A percentile compares a stretch with the other conserved stretches of the same genome.
Evolutionary conservation across 495 filamentous ascomycete species (phyloP).

Genomic region (Neurospora sp.): DNA sequence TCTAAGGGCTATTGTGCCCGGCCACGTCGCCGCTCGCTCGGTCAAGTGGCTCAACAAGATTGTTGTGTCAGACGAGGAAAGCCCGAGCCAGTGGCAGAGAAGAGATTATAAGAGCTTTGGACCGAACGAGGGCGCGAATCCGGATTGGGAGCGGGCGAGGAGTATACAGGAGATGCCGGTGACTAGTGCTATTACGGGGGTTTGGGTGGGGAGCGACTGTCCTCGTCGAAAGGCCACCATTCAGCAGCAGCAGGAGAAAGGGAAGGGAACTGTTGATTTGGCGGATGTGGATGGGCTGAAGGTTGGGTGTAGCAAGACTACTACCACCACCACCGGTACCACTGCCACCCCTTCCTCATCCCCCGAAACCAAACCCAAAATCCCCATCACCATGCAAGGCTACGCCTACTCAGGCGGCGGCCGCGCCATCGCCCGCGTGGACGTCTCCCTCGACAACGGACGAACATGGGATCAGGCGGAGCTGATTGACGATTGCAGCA

Average conservation of each 20-base stretch:
- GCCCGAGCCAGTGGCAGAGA: constrained; percentile 47
- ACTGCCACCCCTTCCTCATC: neutral
- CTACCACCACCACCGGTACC: neutral
- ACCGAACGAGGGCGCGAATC: constrained; percentile 42
- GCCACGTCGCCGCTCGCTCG: constrained; percentile 48
- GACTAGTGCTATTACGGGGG: constrained; percentile 39
- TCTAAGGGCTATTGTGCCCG: constrained; percentile 50
- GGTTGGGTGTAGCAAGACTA: constrained; percentile 10
- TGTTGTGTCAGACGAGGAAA: constrained; percentile 47
- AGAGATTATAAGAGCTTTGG: constrained; percentile 57
- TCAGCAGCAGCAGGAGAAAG: too few species aligned
- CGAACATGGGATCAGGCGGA: constrained; percentile 43
- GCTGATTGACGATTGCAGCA: constrained; percentile 32
- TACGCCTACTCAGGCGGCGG: constrained; percentile 54
- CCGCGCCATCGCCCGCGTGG: constrained; percentile 42
- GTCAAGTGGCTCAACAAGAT: constrained; percentile 60
- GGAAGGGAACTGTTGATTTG: too few species aligned
- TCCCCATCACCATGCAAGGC: constrained; percentile 37
- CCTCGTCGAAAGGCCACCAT: too few species aligned
- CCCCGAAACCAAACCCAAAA: constrained; percentile 1
- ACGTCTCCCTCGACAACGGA: constrained; percentile 46
- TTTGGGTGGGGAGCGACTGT: constrained; percentile 43
- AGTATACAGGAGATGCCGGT: constrained; percentile 54
- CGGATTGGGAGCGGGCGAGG: constrained; percentile 44
- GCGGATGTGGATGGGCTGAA: constrained; percentile 7